Evolutionary conservation across 1,284 basidiomycete genomes (phyloP).

Genomic region (Pholiota adiposa): DNA sequence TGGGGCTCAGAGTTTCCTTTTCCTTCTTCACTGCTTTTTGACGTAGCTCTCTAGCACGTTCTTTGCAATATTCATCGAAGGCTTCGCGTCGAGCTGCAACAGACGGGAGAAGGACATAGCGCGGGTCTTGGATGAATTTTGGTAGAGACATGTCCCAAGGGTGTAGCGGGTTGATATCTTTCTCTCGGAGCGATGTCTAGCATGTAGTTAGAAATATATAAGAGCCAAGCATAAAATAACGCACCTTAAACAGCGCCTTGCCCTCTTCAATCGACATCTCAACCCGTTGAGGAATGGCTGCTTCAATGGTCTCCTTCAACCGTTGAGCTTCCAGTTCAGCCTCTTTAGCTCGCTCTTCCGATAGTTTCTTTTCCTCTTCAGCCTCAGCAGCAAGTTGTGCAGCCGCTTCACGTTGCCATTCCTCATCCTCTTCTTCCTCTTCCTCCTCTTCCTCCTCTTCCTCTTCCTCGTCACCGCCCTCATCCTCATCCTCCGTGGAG

Average conservation of each 20-base stretch:
- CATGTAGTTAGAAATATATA: constrained; percentile 48
- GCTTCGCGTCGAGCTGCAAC: constrained; percentile 86
- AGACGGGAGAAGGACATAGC: constrained; percentile 87
- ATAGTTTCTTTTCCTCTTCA: constrained; percentile 55
- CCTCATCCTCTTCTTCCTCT: constrained; percentile 68
- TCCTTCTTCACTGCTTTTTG: constrained; percentile 73
- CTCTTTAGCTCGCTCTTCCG: constrained; percentile 55
- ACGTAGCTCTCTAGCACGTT: constrained; percentile 82
- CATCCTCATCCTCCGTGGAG: constrained; percentile 52
- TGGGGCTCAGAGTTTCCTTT: constrained; percentile 61
- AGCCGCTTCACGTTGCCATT: constrained; percentile 78
- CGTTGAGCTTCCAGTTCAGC: constrained; percentile 43
- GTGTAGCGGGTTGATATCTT: constrained; percentile 91
- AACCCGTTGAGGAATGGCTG: constrained; percentile 75
- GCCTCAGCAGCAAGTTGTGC: constrained; percentile 81
- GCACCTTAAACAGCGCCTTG: constrained; percentile 91
- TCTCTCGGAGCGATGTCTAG: constrained; percentile 81
- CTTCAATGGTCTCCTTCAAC: constrained; percentile 41
- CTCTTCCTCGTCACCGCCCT: constrained; percentile 44
- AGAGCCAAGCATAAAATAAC: constrained; percentile 24
- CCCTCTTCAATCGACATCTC: constrained; percentile 89
- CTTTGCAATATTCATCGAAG: constrained; percentile 96
- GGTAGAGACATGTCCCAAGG: constrained; percentile 97
- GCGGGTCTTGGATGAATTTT: constrained; percentile 89
- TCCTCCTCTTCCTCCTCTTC: constrained; percentile 44